These are phyloP conservation scores for Gynandropsis gynandra DNA, from an alignment of 345 rosid genomes.

Conservation along the genomic window DNA sequence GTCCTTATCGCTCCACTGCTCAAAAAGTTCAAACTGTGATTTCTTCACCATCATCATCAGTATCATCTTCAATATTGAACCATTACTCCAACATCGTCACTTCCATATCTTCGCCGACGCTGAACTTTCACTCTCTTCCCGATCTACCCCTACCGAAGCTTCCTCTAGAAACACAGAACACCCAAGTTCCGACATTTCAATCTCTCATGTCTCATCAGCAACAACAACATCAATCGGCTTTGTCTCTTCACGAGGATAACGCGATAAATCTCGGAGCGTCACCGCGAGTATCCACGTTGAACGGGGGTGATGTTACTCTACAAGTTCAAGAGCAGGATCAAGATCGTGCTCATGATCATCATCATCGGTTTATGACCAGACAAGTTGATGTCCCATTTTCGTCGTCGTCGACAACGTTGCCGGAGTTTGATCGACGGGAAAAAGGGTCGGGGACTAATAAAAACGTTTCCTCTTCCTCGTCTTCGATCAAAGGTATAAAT, in stretches of 20 bases:
- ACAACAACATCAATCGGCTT: constrained; percentile 15
- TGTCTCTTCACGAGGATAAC: constrained; percentile 18
- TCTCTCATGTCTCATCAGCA: constrained; percentile 24
- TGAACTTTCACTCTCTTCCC: constrained; percentile 29
- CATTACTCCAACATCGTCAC: constrained; percentile 16
- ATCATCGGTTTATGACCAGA: constrained; percentile 16
- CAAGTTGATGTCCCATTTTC: constrained; percentile 16
- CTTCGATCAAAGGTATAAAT: constrained; percentile 34
- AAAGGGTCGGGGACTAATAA: constrained; percentile 37
- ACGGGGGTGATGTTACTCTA: too few relatives aligned
- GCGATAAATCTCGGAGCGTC: constrained; percentile 17
- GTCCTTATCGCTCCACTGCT: constrained; percentile 48
- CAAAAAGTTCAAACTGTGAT: constrained; percentile 41
- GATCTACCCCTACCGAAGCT: constrained; percentile 22
- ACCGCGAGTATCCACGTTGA: too few relatives aligned
- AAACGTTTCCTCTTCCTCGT: constrained; percentile 22
- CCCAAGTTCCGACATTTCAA: constrained; percentile 20
- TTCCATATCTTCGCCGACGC: constrained; percentile 4
- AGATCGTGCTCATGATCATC: constrained; percentile 5
- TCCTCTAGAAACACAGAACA: neutral
- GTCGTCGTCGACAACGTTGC: constrained; percentile 28
- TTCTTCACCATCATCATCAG: constrained; percentile 16
- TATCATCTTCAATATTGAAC: constrained; percentile 24
- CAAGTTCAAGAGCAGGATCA: neutral
- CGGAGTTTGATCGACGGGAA: constrained; percentile 45